Evolutionary conservation across 768 basidiomycete species (phyloP).

Genomic region (Auriscalpium microsporum): DNA sequence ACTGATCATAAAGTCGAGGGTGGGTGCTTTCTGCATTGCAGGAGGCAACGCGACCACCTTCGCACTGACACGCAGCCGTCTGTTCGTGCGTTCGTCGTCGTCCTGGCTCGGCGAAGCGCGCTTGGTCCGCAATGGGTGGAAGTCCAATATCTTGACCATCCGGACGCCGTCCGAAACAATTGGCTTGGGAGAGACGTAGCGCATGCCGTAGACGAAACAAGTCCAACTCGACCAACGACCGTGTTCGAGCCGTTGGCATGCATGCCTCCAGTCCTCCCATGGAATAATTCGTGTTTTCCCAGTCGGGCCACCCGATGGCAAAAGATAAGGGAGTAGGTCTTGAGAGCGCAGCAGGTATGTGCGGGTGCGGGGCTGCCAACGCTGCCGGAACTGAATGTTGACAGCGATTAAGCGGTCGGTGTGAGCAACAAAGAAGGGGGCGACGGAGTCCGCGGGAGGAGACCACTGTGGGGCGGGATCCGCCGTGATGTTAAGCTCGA

Average conservation of each 20-base stretch:
- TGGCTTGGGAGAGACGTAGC: conserved; percentile 1
- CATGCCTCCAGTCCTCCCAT: conserved; percentile 7
- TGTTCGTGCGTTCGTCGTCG: no score
- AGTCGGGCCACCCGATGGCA: no score
- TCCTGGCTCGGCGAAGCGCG: not conserved
- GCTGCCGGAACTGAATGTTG: not conserved
- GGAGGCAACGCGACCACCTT: not conserved
- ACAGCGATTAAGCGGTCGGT: conserved; percentile 5
- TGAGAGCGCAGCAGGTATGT: not conserved
- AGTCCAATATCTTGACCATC: conserved; percentile 8
- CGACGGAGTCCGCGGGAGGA: not conserved
- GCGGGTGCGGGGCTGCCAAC: not conserved
- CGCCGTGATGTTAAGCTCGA: not conserved
- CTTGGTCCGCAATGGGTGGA: conserved; percentile 6
- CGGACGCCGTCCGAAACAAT: not conserved
- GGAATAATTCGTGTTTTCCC: not conserved
- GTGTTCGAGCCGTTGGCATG: not conserved
- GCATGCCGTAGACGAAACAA: conserved; percentile 14
- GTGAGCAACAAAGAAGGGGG: conserved; percentile 20
- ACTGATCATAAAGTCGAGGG: conserved; percentile 9
- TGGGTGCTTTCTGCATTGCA: not conserved
- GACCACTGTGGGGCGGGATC: conserved; percentile 7
- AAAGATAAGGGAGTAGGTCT: not conserved
- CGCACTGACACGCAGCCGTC: no score
- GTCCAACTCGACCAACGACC: not conserved